Base-by-base conservation (phyloP, 2,329 filamentous ascomycete genomes). In the Metarhizium anisopliae region DNA sequence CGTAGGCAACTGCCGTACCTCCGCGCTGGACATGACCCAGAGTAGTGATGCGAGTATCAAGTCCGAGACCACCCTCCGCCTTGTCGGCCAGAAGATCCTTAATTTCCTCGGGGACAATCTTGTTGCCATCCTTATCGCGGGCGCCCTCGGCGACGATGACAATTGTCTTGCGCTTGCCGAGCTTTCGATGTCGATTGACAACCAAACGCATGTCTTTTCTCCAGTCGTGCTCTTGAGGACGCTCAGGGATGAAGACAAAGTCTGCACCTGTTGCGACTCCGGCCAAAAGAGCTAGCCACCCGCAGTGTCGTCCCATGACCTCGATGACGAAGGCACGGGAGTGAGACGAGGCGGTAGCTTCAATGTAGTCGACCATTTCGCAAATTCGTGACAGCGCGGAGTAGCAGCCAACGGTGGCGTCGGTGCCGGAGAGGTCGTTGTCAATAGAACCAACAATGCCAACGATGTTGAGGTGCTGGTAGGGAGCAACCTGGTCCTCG, bases 291-390 rank as follows among this genome's bases (percentile, higher is more conserved):
- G 94, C 94, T 59, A 99, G 79, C 94, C 94, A 99, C 59, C 94
- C 94, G 70, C 94, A 99, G 74, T 99, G 93, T 58, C 94, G 83
- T 52, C 94, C 94, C 94, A 99, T 99, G 66, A 99, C 94, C 72
- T 96, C 94, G 59, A 99, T 89, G 56, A 99, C 92, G 71, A 99
- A 99, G 43, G 94, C 94, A 64, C 94, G 82, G 61, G 95, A 95
- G 72, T 99, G 94, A 32, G 92, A 96, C 42, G 86, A 87, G 53
- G 93, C 93, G 0, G 94, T 97, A 20, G 93, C 92, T 72, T 99
- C 93, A 64, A 99, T 95, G 67, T 91, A 93, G 75, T 99, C 94
- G 57, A 99, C 90, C 67, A 93, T 90, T 69, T 96, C 89, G 74
- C 93, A 97, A 64, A 99, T 96, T 58, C 93, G 86, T 51, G 88